Percentiles rank a stretch among this genome's conserved stretches.
phyloP scores from a whole-genome alignment of 345 rosid species.

The Bruguiera gymnorhiza region DNA sequence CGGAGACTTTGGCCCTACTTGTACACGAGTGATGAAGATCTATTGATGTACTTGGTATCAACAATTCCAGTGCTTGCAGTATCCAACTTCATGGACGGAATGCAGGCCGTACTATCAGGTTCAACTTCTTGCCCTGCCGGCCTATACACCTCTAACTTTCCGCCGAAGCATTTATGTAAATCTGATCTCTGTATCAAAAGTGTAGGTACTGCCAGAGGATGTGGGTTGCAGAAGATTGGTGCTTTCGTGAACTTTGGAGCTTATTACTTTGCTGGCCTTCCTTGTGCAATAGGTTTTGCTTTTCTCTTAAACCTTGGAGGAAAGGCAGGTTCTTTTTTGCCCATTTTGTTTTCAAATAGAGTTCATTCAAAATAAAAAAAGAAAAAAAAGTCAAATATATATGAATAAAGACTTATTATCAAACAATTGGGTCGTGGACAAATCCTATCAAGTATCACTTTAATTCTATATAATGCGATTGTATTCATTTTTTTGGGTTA shows the following conservation, averaged over 20 bases:
- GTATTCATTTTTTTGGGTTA: too few species aligned
- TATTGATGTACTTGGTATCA: constrained; percentile 23
- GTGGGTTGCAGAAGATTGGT: constrained; percentile 39
- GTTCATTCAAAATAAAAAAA: too few species aligned
- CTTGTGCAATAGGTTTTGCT: constrained; percentile 25
- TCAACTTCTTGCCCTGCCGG: not conserved
- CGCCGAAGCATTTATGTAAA: too few species aligned
- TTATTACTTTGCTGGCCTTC: constrained; percentile 32
- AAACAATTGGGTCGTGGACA: too few species aligned
- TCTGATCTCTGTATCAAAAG: not conserved
- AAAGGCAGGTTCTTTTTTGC: constrained; percentile 2
- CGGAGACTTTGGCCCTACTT: constrained; percentile 24
- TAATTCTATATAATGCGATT: too few species aligned
- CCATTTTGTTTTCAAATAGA: too few species aligned
- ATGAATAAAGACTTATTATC: too few species aligned
- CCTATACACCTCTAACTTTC: not conserved
- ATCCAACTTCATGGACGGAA: constrained; percentile 46
- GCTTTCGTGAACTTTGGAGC: constrained; percentile 33
- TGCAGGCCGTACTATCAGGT: constrained; percentile 40
- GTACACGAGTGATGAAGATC: constrained; percentile 24
- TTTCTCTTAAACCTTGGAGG: constrained; percentile 33
- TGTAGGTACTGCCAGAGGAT: constrained; percentile 39
- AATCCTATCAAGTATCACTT: too few species aligned
- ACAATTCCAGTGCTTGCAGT: constrained; percentile 32
- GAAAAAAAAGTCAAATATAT: too few species aligned